Conservation (phyloP, 2,329 filamentous ascomycete genomes). For the Diaporthe aspalathi region DNA sequence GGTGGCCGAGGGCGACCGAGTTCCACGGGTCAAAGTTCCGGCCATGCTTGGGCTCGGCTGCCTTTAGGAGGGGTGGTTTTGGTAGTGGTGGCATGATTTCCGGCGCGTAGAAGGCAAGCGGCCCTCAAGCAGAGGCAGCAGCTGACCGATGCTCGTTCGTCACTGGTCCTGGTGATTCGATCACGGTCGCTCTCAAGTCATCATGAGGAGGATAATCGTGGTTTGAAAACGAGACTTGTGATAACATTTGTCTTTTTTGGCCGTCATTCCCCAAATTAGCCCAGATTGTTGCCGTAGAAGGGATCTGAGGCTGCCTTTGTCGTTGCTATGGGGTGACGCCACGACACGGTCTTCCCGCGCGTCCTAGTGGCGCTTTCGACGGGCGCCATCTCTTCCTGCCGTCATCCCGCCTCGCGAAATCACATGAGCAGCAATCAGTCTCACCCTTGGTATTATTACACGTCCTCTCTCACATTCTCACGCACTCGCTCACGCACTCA, state of each 20-base stretch:
- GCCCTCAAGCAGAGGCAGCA: neutral
- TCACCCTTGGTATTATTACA: neutral
- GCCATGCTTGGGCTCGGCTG: constrained; percentile 56
- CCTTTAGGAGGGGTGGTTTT: constrained; percentile 44
- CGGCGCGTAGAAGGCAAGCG: neutral
- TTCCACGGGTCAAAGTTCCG: constrained; percentile 76
- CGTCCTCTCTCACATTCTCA: neutral
- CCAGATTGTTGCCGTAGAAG: neutral
- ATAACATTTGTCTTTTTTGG: neutral
- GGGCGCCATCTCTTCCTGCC: constrained; percentile 26
- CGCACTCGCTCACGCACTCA: neutral
- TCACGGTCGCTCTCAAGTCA: constrained; percentile 2
- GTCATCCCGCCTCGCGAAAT: constrained; percentile 19
- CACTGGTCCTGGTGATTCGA: neutral
- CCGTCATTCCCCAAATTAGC: neutral
- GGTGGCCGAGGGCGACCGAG: constrained; percentile 80
- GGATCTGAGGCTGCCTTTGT: neutral
- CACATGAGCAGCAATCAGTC: constrained; percentile 23
- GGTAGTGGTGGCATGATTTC: constrained; percentile 36
- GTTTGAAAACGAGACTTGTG: neutral
- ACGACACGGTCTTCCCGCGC: constrained; percentile 32
- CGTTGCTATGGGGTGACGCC: constrained; percentile 17
- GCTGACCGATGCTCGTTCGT: neutral
- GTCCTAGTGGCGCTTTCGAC: constrained; percentile 15
- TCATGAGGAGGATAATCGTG: neutral